phyloP scores from a whole-genome alignment of 345 rosid genomes.

The Atalantia buxifolia region DNA sequence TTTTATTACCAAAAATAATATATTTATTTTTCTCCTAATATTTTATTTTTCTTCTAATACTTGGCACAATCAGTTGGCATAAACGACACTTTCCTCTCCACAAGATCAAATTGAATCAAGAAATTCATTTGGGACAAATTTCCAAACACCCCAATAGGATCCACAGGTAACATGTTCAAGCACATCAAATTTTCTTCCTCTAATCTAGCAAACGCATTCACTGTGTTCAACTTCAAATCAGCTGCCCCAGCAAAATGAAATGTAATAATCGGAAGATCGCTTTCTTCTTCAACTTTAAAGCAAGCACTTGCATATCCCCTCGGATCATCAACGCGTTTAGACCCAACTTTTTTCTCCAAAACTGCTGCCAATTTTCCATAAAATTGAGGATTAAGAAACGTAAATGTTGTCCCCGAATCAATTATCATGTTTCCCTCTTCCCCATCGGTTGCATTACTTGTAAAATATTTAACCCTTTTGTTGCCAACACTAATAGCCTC shows the following conservation, averaged over 20 bases:
- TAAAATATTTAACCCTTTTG: constrained; percentile 30
- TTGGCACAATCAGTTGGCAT: constrained; percentile 38
- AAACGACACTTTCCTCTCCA: constrained; percentile 34
- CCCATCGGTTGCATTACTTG: not conserved
- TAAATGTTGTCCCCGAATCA: constrained; percentile 60
- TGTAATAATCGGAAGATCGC: constrained; percentile 40
- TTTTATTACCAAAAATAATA: too few relatives aligned
- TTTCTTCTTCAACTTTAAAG: constrained; percentile 6
- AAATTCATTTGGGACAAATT: constrained; percentile 41
- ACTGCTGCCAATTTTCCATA: constrained; percentile 29
- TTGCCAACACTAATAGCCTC: constrained; percentile 59
- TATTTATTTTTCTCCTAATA: too few relatives aligned
- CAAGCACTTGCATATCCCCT: constrained; percentile 30
- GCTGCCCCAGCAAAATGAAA: constrained; percentile 45
- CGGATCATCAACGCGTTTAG: constrained; percentile 35
- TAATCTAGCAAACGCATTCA: constrained; percentile 29
- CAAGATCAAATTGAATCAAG: constrained; percentile 42
- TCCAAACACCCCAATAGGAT: constrained; percentile 32
- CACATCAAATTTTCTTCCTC: constrained; percentile 29
- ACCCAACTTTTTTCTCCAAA: constrained; percentile 22
- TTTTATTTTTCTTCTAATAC: not conserved
- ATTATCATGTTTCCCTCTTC: constrained; percentile 46
- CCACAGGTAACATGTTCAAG: constrained; percentile 28
- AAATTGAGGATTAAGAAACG: constrained; percentile 37
- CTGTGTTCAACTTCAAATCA: constrained; percentile 38